Base-by-base conservation (phyloP, 23 red algal species). In the Gracilaria gracilis region DNA sequence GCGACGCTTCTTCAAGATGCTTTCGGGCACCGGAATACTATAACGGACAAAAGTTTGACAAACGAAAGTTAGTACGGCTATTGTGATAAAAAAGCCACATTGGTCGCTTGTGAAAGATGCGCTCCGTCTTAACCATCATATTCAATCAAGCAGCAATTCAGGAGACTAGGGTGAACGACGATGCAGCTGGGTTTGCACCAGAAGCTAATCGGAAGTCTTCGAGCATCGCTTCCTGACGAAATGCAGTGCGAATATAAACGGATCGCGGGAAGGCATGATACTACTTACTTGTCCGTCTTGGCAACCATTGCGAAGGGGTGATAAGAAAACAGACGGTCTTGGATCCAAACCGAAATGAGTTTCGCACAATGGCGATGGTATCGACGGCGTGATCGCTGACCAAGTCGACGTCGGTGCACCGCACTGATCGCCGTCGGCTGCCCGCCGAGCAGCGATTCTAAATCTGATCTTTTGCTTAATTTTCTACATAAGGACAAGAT, bases 1-100 rank as follows among this genome's bases (percentile, higher is more conserved):
- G n/a, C 87, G 67, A 33, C 93, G 83, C 86, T 95, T 94, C 76
- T 98, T 98, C 28, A 98, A 71, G n/a, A 98, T 81, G 35, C 81
- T 85, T 62, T 98, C 96, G 24, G 96, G 96, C 28, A 98, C 96
- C 28, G 78, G 93, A 67, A 79, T 31, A 37, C 87, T 90, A 42
- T 29, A 16, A 14, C 27, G 38, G 42, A 8, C 7, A 42, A 0
- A 77, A 51, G 29, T 77, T 27, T 8, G 7, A 36, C 72, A 31
- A 77, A 11, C 42, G 40, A 11, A 15, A 20, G 72, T 77, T 77
- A 77, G 72, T 31, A 77, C 20, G 0, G 42, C 0, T n/a, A 23
- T 28, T 5, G 27, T 19, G 1, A 29, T 42, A 1, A 19, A 24
- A 64, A 1, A 24, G 7, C 2, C 2, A 3, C 24, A 20, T 20